These are phyloP conservation scores for Aspergillus sojae DNA, from an alignment of 2,329 filamentous ascomycete genomes.

Conservation along the genomic window DNA sequence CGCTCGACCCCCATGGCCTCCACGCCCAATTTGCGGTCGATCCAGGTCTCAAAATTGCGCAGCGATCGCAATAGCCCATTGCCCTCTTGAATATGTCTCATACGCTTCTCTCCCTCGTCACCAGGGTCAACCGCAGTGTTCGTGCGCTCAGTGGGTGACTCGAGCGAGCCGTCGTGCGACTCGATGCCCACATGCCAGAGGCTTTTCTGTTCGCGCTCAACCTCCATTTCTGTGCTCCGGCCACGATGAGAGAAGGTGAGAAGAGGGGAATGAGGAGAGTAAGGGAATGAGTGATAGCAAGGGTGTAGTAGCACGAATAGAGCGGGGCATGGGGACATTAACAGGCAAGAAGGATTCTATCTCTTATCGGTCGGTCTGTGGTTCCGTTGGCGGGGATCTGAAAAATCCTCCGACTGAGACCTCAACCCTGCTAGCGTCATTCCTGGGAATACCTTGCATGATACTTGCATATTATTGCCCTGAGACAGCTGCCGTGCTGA, in stretches of 20 bases:
- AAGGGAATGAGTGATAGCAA: background rate
- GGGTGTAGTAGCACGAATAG: background rate
- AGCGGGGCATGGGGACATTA: background rate
- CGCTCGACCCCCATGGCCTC: slow-evolving; percentile 9
- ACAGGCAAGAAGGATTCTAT: background rate
- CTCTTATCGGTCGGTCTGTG: background rate
- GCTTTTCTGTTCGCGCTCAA: background rate
- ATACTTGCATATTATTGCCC: background rate
- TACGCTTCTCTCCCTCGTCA: background rate
- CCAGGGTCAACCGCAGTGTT: background rate
- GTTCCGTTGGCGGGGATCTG: background rate
- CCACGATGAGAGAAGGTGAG: background rate
- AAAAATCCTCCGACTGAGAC: background rate
- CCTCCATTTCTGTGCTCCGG: background rate
- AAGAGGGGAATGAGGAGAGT: too few species aligned
- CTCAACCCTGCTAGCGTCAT: background rate
- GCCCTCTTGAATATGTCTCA: background rate
- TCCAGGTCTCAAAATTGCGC: slow-evolving; percentile 7
- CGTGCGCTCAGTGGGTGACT: background rate
- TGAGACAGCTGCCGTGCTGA: background rate
- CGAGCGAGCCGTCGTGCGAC: background rate
- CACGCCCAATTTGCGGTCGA: slow-evolving; percentile 4
- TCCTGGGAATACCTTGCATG: background rate
- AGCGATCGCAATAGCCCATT: background rate
- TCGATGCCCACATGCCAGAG: slow-evolving; percentile 4